Conservation (phyloP, 805 yeast genomes). For the Schwanniomyces polymorphus region DNA sequence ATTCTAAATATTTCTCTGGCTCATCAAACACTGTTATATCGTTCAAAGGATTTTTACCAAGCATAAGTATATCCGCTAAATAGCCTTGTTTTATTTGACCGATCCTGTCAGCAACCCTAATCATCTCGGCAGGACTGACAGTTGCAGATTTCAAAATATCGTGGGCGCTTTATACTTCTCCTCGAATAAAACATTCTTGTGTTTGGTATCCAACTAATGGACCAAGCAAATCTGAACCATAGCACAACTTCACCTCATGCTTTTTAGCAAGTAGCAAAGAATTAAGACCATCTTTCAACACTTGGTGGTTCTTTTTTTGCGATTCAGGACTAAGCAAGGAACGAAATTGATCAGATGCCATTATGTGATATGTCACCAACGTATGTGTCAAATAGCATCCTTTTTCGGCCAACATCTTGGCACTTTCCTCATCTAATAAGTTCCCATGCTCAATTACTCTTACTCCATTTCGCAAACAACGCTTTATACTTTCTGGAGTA, state of each 20-base stretch:
- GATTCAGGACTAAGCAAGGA: slow-evolving; percentile 15
- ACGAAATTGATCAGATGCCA: slow-evolving; percentile 23
- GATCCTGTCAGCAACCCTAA: slow-evolving; percentile 11
- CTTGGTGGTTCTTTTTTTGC: slow-evolving; percentile 14
- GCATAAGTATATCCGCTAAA: slow-evolving; percentile 21
- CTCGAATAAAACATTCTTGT: slow-evolving; percentile 21
- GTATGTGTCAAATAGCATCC: slow-evolving; percentile 23
- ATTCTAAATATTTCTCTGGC: slow-evolving; percentile 17
- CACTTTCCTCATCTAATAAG: slow-evolving; percentile 21
- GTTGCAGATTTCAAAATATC: slow-evolving; percentile 25
- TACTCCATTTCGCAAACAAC: slow-evolving; percentile 21
- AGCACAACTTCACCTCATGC: slow-evolving; percentile 19
- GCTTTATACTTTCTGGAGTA: slow-evolving; percentile 18
- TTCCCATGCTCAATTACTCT: slow-evolving; percentile 29
- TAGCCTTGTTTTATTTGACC: slow-evolving; percentile 24
- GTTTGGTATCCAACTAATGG: slow-evolving; percentile 22
- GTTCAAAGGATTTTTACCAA: slow-evolving; percentile 21
- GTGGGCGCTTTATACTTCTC: slow-evolving; percentile 17
- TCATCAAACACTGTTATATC: slow-evolving; percentile 20
- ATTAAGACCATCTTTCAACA: slow-evolving; percentile 17
- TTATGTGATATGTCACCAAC: slow-evolving; percentile 23
- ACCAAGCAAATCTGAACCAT: slow-evolving; percentile 24
- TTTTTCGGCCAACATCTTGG: slow-evolving; percentile 19
- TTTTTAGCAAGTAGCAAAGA: slow-evolving; percentile 16
- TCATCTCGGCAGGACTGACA: slow-evolving; percentile 20